phyloP scores from a whole-genome alignment of 345 rosid genomes.

The Aegle marmelos region DNA sequence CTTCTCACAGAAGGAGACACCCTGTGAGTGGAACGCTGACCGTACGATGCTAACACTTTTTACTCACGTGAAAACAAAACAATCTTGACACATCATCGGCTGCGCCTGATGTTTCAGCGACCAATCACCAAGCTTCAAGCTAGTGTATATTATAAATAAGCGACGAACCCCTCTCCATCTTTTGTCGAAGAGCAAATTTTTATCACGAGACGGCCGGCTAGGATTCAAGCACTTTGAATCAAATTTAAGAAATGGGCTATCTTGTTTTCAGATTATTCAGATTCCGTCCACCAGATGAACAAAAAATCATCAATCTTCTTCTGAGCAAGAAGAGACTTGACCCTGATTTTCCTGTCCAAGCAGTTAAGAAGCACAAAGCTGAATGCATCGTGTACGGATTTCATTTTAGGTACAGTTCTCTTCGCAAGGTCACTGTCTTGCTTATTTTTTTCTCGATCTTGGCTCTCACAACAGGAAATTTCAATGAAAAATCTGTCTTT shows the following conservation, averaged over 20 bases:
- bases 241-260: too few relatives aligned
- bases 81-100: too few relatives aligned
- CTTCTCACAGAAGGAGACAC: neutral
- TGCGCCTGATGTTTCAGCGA: too few relatives aligned
- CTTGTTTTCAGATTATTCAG: too few relatives aligned
- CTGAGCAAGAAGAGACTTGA: neutral
- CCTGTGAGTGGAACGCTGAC: neutral
- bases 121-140: conserved; percentile 14
- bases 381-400: neutral
- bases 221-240: too few relatives aligned
- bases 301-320: conserved; percentile 35
- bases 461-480: neutral
- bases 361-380: neutral
- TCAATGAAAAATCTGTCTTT: neutral
- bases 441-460: neutral
- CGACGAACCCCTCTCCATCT: too few relatives aligned
- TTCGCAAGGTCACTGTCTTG: neutral
- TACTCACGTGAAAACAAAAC: neutral
- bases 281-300: neutral
- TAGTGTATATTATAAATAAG: neutral
- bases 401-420: neutral
- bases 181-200: too few relatives aligned
- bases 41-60: neutral
- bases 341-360: too few relatives aligned
- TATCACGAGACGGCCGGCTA: too few relatives aligned